Percentiles rank a stretch among this genome's conserved stretches.
phyloP scores from a whole-genome alignment of 805 yeast species.

The Dipodascus albidus region DNA sequence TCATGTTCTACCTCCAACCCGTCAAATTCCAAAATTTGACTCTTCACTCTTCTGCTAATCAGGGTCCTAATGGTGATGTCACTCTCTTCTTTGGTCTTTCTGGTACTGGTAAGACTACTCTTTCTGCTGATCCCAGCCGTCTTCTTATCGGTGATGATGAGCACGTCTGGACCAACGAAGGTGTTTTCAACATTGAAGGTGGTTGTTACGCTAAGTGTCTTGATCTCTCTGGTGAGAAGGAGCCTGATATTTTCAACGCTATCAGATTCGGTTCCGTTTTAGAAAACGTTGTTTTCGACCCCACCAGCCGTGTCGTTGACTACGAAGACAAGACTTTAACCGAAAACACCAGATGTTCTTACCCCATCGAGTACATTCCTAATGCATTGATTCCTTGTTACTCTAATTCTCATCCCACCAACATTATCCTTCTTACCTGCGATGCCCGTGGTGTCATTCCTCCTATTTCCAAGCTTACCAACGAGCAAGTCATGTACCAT shows the following conservation, averaged over 20 bases:
- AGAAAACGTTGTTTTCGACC: constrained; percentile 87
- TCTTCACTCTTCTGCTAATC: constrained; percentile 90
- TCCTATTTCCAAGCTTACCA: constrained; percentile 86
- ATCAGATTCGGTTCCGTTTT: constrained; percentile 89
- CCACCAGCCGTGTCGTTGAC: constrained; percentile 68
- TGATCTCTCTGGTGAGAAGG: constrained; percentile 80
- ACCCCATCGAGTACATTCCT: constrained; percentile 94
- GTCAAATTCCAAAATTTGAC: constrained; percentile 84
- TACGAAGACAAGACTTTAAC: constrained; percentile 73
- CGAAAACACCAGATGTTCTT: constrained; percentile 97
- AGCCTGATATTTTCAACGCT: constrained; percentile 95
- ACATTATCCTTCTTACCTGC: constrained; percentile 86
- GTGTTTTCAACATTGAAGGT: constrained; percentile 98
- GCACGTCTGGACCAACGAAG: constrained; percentile 98
- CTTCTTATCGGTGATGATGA: constrained; percentile 95
- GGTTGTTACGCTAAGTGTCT: constrained; percentile 98
- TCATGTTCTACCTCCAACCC: constrained; percentile 98
- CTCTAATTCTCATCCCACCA: constrained; percentile 83
- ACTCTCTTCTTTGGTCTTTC: constrained; percentile 93
- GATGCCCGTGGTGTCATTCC: constrained; percentile 98
- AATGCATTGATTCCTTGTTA: constrained; percentile 92
- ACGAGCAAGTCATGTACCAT: constrained; percentile 97
- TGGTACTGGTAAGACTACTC: constrained; percentile 97
- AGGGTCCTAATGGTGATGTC: constrained; percentile 79
- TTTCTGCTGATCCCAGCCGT: constrained; percentile 93